These are phyloP conservation scores for Dioszegia crocea DNA, from an alignment of 768 basidiomycete genomes.

Conservation along the genomic window DNA sequence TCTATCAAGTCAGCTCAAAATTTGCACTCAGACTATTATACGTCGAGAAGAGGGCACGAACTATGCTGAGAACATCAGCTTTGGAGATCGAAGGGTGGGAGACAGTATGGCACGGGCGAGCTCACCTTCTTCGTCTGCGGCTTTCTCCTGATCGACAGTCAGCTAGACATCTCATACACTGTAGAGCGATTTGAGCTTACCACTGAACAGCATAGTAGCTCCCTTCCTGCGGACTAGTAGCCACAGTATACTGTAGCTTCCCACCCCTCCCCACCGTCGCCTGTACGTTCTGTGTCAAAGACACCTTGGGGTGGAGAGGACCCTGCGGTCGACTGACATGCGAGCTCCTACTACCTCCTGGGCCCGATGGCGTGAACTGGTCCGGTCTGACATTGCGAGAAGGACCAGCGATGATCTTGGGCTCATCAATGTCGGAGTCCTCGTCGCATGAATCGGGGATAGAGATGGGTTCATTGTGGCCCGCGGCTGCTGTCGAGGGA, in stretches of 20 bases:
- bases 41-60: slow-evolving; percentile 7
- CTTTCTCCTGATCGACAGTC: slow-evolving; percentile 27
- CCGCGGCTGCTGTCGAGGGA: background rate
- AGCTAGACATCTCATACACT: slow-evolving; percentile 6
- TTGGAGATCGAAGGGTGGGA: background rate
- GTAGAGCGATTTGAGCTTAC: slow-evolving; percentile 15
- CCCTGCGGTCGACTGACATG: background rate
- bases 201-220: slow-evolving; percentile 32
- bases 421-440: slow-evolving; percentile 11
- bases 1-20: slow-evolving; percentile 20
- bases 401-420: slow-evolving; percentile 5
- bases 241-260: slow-evolving; percentile 19
- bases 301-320: background rate
- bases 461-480: background rate
- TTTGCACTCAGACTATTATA: background rate
- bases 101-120: background rate
- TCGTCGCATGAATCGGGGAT: slow-evolving; percentile 11
- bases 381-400: background rate
- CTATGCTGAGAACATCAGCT: slow-evolving; percentile 27
- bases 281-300: slow-evolving; percentile 6
- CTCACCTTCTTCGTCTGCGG: slow-evolving; percentile 41
- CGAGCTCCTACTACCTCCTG: background rate
- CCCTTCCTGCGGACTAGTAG: slow-evolving; percentile 1
- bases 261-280: slow-evolving; percentile 19
- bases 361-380: background rate